Percentiles rank a stretch among this genome's conserved stretches.
phyloP scores from a whole-genome alignment of 2,329 filamentous ascomycete genomes.

The Xylaria sp. region DNA sequence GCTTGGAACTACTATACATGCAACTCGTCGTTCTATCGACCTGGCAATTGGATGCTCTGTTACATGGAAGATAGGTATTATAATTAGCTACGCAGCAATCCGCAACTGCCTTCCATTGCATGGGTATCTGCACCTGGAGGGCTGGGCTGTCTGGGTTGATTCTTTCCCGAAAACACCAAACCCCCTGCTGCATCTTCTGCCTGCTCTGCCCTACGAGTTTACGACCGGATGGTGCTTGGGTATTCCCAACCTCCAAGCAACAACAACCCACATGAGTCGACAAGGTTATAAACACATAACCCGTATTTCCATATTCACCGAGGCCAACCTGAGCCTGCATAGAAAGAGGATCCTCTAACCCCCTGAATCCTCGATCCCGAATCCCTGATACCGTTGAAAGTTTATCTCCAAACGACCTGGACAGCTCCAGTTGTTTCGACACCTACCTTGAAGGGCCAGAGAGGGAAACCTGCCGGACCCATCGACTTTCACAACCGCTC shows the following conservation, averaged over 20 bases:
- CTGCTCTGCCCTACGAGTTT: too few species aligned
- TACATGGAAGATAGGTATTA: too few species aligned
- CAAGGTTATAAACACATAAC: neutral
- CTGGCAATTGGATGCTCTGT: too few species aligned
- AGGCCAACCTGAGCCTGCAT: neutral
- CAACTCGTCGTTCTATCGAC: slow-evolving; percentile 8
- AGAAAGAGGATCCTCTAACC: neutral
- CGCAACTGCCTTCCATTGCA: too few species aligned
- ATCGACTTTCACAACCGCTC: slow-evolving; percentile 15
- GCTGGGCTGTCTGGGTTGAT: too few species aligned
- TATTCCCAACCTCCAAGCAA: too few species aligned
- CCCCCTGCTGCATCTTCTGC: slow-evolving; percentile 20
- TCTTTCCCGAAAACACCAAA: slow-evolving; percentile 21
- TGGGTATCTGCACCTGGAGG: slow-evolving; percentile 18
- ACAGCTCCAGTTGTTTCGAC: slow-evolving; percentile 23
- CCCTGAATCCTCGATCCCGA: neutral
- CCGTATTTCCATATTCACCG: too few species aligned
- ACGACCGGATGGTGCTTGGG: too few species aligned
- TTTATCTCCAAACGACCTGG: slow-evolving; percentile 7
- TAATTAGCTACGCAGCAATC: slow-evolving; percentile 5
- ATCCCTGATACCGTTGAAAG: neutral
- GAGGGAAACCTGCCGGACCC: slow-evolving; percentile 11
- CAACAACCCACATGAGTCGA: neutral
- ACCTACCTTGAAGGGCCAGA: slow-evolving; percentile 8
- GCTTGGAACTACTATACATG: slow-evolving; percentile 1